A percentile compares a stretch with the other conserved stretches of the same genome.
Evolutionary conservation across 805 yeast species (phyloP).

Genomic region (Wickerhamiella spandovensis): DNA sequence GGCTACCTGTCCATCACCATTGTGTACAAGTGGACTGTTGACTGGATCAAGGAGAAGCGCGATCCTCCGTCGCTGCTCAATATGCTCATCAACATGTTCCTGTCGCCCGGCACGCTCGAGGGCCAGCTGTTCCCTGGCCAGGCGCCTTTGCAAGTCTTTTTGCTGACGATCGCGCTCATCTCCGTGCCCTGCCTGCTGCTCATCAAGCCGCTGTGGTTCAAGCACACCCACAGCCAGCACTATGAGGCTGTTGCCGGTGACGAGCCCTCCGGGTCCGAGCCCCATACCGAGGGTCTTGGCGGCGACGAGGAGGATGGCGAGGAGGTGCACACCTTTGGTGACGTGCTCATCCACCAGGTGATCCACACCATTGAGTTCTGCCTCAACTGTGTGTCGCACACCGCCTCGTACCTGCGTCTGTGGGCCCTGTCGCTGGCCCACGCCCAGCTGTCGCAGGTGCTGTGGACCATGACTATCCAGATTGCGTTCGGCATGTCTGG

Average conservation of each 20-base stretch:
- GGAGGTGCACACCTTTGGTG: constrained; percentile 67
- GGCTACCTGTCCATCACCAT: constrained; percentile 82
- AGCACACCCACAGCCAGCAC: constrained; percentile 37
- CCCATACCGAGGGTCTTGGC: constrained; percentile 29
- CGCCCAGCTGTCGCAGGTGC: constrained; percentile 85
- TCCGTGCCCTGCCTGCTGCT: constrained; percentile 90
- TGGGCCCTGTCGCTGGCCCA: constrained; percentile 98
- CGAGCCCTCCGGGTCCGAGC: constrained; percentile 3
- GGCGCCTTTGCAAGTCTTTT: constrained; percentile 52
- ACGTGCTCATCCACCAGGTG: constrained; percentile 90
- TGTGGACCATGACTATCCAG: constrained; percentile 91
- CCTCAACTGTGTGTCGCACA: constrained; percentile 93
- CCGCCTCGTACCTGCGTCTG: constrained; percentile 88
- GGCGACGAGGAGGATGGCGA: constrained; percentile 42
- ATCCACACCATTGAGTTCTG: constrained; percentile 97
- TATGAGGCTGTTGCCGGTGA: constrained; percentile 17
- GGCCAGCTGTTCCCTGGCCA: constrained; percentile 76
- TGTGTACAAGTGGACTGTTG: constrained; percentile 85
- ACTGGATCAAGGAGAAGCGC: constrained; percentile 66
- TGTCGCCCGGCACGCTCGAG: constrained; percentile 79
- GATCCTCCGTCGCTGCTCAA: constrained; percentile 90
- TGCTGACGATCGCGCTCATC: constrained; percentile 62
- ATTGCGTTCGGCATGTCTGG: constrained; percentile 64
- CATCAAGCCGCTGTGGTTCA: constrained; percentile 65
- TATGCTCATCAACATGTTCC: constrained; percentile 91